Conservation (phyloP, 2,329 filamentous ascomycete species). For the Cladosporium phlei region DNA sequence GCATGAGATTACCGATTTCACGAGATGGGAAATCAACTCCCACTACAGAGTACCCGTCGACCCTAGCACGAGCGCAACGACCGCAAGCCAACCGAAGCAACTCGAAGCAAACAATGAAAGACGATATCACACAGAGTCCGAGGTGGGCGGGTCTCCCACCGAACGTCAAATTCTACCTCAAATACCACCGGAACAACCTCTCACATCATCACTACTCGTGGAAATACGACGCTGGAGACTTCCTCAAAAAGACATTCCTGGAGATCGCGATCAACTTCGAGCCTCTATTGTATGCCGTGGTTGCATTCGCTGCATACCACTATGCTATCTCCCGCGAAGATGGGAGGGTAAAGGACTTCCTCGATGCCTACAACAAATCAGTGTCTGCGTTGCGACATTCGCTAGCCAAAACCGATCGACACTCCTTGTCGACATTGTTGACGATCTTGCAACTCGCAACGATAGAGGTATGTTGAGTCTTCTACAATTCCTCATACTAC, state of each 20-base stretch:
- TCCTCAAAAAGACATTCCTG: slow-evolving; percentile 68
- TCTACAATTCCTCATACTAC: background rate
- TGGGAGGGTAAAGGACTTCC: slow-evolving; percentile 73
- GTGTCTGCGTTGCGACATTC: slow-evolving; percentile 70
- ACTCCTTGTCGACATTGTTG: slow-evolving; percentile 69
- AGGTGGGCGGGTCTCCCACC: slow-evolving; percentile 35
- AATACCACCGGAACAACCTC: slow-evolving; percentile 73
- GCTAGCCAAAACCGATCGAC: slow-evolving; percentile 65
- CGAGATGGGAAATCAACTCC: slow-evolving; percentile 49
- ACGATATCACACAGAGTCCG: slow-evolving; percentile 21
- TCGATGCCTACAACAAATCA: slow-evolving; percentile 86
- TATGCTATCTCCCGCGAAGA: slow-evolving; percentile 65
- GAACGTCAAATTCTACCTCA: slow-evolving; percentile 72
- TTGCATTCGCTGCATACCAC: slow-evolving; percentile 86
- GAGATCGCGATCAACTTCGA: slow-evolving; percentile 71
- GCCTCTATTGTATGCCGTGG: slow-evolving; percentile 77
- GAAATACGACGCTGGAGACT: slow-evolving; percentile 64
- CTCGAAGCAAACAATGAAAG: slow-evolving; percentile 21
- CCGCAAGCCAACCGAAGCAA: slow-evolving; percentile 19
- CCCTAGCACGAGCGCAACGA: slow-evolving; percentile 22
- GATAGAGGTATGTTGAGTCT: slow-evolving; percentile 65
- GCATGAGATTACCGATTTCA: background rate
- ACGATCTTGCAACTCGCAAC: slow-evolving; percentile 89
- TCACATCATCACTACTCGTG: slow-evolving; percentile 79
- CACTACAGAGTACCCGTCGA: slow-evolving; percentile 46